Evolutionary conservation across 495 filamentous ascomycete species (phyloP).

Genomic region (Penicillium waksmanii): DNA sequence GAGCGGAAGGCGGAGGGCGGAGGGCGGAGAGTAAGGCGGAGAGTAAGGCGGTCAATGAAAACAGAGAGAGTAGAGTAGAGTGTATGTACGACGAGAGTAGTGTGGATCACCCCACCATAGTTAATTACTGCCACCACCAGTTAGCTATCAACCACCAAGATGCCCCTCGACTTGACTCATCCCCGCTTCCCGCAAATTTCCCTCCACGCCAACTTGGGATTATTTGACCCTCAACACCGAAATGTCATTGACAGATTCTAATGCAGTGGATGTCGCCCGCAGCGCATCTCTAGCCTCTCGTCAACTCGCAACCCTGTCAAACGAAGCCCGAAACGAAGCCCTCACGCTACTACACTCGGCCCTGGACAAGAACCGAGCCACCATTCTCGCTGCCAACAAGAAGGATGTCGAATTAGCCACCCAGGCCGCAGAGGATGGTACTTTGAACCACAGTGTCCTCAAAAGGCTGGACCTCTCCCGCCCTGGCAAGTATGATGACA

Average conservation of each 20-base stretch:
- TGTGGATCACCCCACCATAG: not conserved
- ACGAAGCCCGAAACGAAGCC: constrained; percentile 75
- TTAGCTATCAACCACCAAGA: too few relatives aligned
- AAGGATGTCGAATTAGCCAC: constrained; percentile 75
- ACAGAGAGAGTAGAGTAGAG: too few relatives aligned
- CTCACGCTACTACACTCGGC: constrained; percentile 78
- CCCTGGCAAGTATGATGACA: constrained; percentile 93
- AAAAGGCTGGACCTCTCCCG: constrained; percentile 85
- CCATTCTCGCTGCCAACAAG: constrained; percentile 84
- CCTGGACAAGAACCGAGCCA: constrained; percentile 65
- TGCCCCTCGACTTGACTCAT: constrained; percentile 13
- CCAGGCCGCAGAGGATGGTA: constrained; percentile 70
- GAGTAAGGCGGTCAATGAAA: too few relatives aligned
- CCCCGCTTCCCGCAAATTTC: not conserved
- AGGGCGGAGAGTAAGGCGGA: not conserved
- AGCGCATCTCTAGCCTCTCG: constrained; percentile 73
- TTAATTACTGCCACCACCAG: too few relatives aligned
- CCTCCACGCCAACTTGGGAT: not conserved
- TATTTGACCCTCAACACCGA: not conserved
- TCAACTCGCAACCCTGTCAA: constrained; percentile 65
- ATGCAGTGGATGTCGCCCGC: constrained; percentile 66
- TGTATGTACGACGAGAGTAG: not conserved
- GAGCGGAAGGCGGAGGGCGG: not conserved
- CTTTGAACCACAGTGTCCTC: constrained; percentile 82
- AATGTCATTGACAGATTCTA: constrained; percentile 80